Evolutionary conservation across 805 yeast genomes (phyloP), one percentile per base, ranked within the genome.

Genomic region (Starmerella potacharoeniae): DNA sequence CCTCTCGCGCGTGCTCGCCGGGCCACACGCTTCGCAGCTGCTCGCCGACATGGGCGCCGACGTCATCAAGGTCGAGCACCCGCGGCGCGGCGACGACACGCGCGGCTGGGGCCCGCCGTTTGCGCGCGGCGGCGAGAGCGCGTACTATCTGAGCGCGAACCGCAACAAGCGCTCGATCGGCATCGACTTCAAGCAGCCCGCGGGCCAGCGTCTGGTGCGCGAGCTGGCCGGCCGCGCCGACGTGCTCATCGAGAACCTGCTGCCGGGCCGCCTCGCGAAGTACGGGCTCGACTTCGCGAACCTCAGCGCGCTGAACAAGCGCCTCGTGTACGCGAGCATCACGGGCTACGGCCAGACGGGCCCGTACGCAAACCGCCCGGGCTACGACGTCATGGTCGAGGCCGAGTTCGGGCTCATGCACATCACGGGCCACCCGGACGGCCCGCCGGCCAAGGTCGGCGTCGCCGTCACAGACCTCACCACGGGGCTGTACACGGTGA

Each of bases 51-150:
- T 72, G 58, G 76, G 74, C n/a, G 75, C 75, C 31, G 74, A 72
- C 22, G 68, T 72, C 11, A 61, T 72, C 47, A 72, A 72, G 49
- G 64, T 72, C 49, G 75, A 72, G 63, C 75, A 72, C 55, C 74
- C 74, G 1, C 55, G 56, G 8, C 65, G 75, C 7, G 75, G 75
- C 13, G 75, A 72, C 59, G 75, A 72, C 50, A 72, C 75, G 1
- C 64, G 75, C 36, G 68, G 71, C 5, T 72, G 75, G 75, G 75
- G 75, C 16, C 75, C 75, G 1, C 75, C 75, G 5, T 72, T 72
- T 55, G 73, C 73, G 6, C 51, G 51, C 8, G 62, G 60, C 11
- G 71, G 70, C 7, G 75, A 72, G 54, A 62, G 70, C 45, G 75
- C 75, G 1, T 72, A 72, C 59, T 72, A 65, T 53, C 62, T 72